Evolutionary conservation across 306 rosid species (phyloP), one percentile per base, ranked within the genome.

Genomic region (Cicer arietinum): DNA sequence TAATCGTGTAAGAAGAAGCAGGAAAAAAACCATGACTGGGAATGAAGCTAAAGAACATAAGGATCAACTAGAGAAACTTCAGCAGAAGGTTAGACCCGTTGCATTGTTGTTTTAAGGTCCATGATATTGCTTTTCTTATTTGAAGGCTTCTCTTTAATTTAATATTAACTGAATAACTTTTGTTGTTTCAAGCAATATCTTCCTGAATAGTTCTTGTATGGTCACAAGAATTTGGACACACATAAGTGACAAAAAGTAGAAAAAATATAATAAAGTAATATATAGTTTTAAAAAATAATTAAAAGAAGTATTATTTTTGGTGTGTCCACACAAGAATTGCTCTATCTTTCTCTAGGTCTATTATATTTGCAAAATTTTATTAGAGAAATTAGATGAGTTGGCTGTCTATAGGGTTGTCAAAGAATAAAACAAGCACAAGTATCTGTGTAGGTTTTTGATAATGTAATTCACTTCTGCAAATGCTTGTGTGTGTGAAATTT

Each of bases 51-150:
- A 47, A 76, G 88, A 86, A 81, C 96, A 94, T 57, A 85, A 81
- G 74, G 91, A 86, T 50, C 94, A 91, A 39, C 80, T 90, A 12
- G 81, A 88, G 70, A 87, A 87, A 64, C 98, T 91, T 51, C 78
- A 73, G 30, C 75, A 88, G 54, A 89, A 94, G 97, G 97, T 91
- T 77, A 40, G 20, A 41, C 7, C 69, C 63, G 14, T 51, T 22
- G 17, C 54, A 2, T 45, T 45, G 13, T 17, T 57, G 54, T 40
- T 79, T 59, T 67, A 51, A 66, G 48, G 43, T 41, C 42, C 58
- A 18, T 59, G 47, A 51, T 58, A 48, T 62, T 77, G 30, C 76
- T 42, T 46, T 44, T 72, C 80, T 77, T 77, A 18, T 44, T 75
- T 57, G 22, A 69, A 65, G 62, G 41, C 14, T 60, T 71, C 6